Evolutionary conservation across 2,329 filamentous ascomycete genomes (phyloP).

Genomic region (Microdochium trichocladiopsis): DNA sequence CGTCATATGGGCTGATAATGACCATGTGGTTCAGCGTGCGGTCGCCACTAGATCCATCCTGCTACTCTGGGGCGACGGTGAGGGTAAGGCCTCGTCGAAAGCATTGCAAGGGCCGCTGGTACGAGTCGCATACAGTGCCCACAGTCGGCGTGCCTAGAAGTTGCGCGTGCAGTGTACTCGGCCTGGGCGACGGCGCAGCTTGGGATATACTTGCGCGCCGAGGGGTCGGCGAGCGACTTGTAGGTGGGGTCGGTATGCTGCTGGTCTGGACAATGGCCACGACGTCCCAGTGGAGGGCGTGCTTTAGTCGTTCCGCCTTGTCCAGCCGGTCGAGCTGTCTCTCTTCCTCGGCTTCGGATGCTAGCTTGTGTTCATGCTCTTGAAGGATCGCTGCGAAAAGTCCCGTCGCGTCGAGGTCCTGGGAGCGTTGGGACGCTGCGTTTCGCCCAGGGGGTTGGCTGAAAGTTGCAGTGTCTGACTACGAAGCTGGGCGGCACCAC

Average conservation of each 20-base stretch:
- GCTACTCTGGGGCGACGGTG: too few relatives aligned
- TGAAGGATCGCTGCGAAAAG: conserved; percentile 26
- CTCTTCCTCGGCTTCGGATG: conserved; percentile 57
- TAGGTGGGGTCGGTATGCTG: conserved; percentile 35
- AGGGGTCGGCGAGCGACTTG: conserved; percentile 28
- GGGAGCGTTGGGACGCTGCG: conserved; percentile 21
- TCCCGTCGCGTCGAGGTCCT: background rate
- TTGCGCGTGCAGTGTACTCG: conserved; percentile 35
- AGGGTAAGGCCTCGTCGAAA: too few relatives aligned
- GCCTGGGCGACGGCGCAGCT: too few relatives aligned
- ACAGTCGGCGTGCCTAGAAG: conserved; percentile 24
- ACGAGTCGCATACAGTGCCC: conserved; percentile 29
- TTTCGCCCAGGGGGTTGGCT: too few relatives aligned
- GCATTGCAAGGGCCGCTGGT: conserved; percentile 37
- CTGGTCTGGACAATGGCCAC: conserved; percentile 29
- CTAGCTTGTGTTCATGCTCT: conserved; percentile 63
- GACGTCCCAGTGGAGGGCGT: conserved; percentile 37
- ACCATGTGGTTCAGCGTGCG: conserved; percentile 34
- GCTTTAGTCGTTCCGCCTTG: conserved; percentile 25
- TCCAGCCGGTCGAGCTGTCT: conserved; percentile 43
- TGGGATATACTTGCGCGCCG: conserved; percentile 18
- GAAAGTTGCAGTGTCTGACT: too few relatives aligned
- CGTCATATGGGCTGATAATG: conserved; percentile 56
- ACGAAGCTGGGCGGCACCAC: conserved; percentile 40
- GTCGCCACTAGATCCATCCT: too few relatives aligned